A percentile compares a stretch with the other conserved stretches of the same genome.
Conservation (phyloP, 2,329 filamentous ascomycete species). For the Trichoderma koningiopsis region DNA sequence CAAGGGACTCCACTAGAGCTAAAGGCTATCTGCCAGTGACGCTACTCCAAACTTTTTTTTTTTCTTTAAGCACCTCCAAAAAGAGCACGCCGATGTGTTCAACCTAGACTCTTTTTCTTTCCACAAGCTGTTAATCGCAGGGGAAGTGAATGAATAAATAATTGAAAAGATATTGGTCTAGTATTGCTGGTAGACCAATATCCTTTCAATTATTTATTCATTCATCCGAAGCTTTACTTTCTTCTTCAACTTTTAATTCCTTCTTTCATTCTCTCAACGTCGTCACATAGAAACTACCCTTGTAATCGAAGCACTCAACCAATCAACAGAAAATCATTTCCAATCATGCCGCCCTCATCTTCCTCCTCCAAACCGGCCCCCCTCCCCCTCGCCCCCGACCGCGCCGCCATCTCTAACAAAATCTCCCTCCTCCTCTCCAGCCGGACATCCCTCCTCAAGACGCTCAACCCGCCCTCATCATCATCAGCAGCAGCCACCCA, state of each 20-base stretch:
- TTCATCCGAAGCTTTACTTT: background rate
- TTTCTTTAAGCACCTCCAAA: background rate
- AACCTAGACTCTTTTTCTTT: background rate
- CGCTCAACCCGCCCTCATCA: slow-evolving; percentile 34
- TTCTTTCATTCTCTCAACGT: background rate
- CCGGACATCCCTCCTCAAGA: slow-evolving; percentile 39
- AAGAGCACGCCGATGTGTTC: background rate
- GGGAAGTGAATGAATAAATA: background rate
- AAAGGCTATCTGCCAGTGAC: slow-evolving; percentile 9
- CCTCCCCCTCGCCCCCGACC: slow-evolving; percentile 43
- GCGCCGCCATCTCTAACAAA: slow-evolving; percentile 45
- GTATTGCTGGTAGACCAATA: background rate
- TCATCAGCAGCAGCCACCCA: background rate
- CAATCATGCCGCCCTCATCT: slow-evolving; percentile 6
- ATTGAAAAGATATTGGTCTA: too few relatives aligned
- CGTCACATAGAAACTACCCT: background rate
- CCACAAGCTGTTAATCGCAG: background rate
- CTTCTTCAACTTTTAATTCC: background rate
- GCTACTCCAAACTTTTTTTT: slow-evolving; percentile 20
- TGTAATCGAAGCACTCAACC: background rate
- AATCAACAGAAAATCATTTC: background rate
- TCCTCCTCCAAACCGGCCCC: slow-evolving; percentile 25
- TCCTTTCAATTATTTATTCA: background rate
- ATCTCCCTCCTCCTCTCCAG: slow-evolving; percentile 45
- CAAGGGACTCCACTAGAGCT: slow-evolving; percentile 9